Evolutionary conservation across 257 asterid species (phyloP).

Genomic region (Cordia subcordata): DNA sequence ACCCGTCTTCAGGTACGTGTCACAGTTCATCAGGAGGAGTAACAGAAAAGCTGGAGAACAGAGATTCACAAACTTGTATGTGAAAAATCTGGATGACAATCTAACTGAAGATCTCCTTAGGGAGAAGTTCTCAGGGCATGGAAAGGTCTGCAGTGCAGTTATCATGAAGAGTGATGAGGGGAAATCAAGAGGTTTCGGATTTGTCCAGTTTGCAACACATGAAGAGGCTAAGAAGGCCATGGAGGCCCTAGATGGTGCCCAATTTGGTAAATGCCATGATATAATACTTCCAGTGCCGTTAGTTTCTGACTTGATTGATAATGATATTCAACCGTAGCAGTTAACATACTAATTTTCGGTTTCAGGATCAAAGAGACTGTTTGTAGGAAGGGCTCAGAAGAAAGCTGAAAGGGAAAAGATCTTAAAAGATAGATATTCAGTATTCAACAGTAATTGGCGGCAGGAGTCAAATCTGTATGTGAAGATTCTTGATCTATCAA

Average conservation of each 20-base stretch:
- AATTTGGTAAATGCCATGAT: slow-evolving; percentile 1
- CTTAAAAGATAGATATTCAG: slow-evolving; percentile 6
- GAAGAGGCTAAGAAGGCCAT: slow-evolving; percentile 57
- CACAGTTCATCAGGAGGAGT: slow-evolving; percentile 51
- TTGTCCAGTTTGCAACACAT: slow-evolving; percentile 57
- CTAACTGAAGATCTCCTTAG: slow-evolving; percentile 47
- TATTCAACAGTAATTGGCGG: not conserved
- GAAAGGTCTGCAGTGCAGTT: slow-evolving; percentile 44
- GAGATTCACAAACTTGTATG: slow-evolving; percentile 50
- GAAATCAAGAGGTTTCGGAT: slow-evolving; percentile 74
- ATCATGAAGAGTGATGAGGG: slow-evolving; percentile 59
- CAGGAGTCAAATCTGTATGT: slow-evolving; percentile 19
- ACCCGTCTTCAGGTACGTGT: slow-evolving; percentile 12
- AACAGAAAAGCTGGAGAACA: slow-evolving; percentile 34
- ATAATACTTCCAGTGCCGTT: not conserved
- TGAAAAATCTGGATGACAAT: slow-evolving; percentile 59
- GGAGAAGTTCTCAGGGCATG: slow-evolving; percentile 52
- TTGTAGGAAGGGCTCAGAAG: slow-evolving; percentile 31
- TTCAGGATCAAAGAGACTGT: slow-evolving; percentile 34
- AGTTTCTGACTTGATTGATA: not conserved
- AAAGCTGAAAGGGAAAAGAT: slow-evolving; percentile 22
- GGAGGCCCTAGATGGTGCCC: slow-evolving; percentile 50
- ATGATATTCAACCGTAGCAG: not conserved
- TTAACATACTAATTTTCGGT: not conserved
- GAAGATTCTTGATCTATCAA: slow-evolving; percentile 24